phyloP scores from a whole-genome alignment of 2,329 filamentous ascomycete genomes.

The Fusarium scirpi region DNA sequence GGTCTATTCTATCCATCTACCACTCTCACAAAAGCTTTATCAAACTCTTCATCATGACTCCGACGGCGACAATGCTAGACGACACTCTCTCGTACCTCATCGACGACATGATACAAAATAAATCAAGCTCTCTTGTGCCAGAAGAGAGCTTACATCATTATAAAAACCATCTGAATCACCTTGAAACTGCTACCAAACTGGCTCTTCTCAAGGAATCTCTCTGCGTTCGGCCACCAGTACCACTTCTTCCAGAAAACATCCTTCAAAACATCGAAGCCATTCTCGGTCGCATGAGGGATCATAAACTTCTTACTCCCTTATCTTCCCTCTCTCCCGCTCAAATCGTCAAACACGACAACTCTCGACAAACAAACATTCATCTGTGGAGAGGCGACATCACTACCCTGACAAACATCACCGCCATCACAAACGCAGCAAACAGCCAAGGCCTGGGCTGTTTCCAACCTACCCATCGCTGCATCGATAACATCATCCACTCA shows the following conservation, averaged over 20 bases:
- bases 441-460: slow-evolving; percentile 40
- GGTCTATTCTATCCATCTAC: rapidly evolving
- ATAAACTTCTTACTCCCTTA: slow-evolving; percentile 12
- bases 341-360: too few relatives aligned
- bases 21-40: rapidly evolving
- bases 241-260: slow-evolving; percentile 11
- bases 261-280: slow-evolving; percentile 30
- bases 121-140: neutral
- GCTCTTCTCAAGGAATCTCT: slow-evolving; percentile 26
- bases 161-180: slow-evolving; percentile 21
- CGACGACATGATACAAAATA: slow-evolving; percentile 8
- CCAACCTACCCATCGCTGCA: slow-evolving; percentile 40
- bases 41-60: neutral
- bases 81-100: slow-evolving; percentile 16
- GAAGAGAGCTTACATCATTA: slow-evolving; percentile 20
- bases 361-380: neutral
- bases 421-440: slow-evolving; percentile 44
- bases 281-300: neutral
- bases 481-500: slow-evolving; percentile 43
- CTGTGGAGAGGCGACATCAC: slow-evolving; percentile 44
- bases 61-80: slow-evolving; percentile 6
- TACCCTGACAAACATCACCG: slow-evolving; percentile 18
- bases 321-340: neutral
- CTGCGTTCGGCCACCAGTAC: slow-evolving; percentile 31
- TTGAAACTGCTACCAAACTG: slow-evolving; percentile 31